Percentiles rank a stretch among this genome's conserved stretches.
These are phyloP conservation scores for Hemerocallis citrina DNA, from an alignment of 106 monocot species.

Conservation along the genomic window DNA sequence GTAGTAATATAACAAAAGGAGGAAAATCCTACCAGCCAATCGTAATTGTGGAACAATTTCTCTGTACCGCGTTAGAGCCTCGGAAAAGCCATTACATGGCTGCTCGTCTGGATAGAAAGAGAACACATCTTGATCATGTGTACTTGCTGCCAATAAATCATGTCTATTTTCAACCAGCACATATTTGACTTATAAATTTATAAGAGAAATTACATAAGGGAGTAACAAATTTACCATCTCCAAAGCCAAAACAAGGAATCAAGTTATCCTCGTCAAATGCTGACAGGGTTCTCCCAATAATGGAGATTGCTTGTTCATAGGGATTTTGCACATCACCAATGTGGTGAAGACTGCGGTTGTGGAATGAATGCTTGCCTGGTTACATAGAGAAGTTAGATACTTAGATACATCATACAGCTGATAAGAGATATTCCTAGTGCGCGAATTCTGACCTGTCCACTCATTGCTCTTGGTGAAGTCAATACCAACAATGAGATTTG, in stretches of 20 bases:
- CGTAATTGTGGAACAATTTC: slow-evolving; percentile 51
- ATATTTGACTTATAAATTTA: background rate
- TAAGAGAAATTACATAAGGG: too few relatives aligned
- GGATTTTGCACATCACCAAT: slow-evolving; percentile 67
- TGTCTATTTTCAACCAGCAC: background rate
- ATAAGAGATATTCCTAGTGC: background rate
- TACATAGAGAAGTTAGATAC: slow-evolving; percentile 15
- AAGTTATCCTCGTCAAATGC: slow-evolving; percentile 88
- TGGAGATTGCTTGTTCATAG: slow-evolving; percentile 92
- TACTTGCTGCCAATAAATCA: slow-evolving; percentile 40
- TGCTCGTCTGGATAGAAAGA: slow-evolving; percentile 43
- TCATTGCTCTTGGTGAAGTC: slow-evolving; percentile 99
- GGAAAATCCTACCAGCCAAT: slow-evolving; percentile 36
- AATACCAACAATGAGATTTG: slow-evolving; percentile 81
- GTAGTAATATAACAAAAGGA: background rate
- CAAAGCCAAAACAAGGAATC: slow-evolving; percentile 96
- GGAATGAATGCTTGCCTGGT: slow-evolving; percentile 74
- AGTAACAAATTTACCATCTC: slow-evolving; percentile 63
- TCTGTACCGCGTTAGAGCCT: slow-evolving; percentile 50
- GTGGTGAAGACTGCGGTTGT: slow-evolving; percentile 60
- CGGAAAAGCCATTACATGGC: slow-evolving; percentile 63
- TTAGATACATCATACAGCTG: background rate
- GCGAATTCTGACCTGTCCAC: slow-evolving; percentile 67
- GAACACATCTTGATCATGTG: slow-evolving; percentile 76
- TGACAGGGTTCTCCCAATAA: slow-evolving; percentile 76